Evolutionary conservation across 257 asterid genomes (phyloP).

Genomic region (Paulownia fortunei): DNA sequence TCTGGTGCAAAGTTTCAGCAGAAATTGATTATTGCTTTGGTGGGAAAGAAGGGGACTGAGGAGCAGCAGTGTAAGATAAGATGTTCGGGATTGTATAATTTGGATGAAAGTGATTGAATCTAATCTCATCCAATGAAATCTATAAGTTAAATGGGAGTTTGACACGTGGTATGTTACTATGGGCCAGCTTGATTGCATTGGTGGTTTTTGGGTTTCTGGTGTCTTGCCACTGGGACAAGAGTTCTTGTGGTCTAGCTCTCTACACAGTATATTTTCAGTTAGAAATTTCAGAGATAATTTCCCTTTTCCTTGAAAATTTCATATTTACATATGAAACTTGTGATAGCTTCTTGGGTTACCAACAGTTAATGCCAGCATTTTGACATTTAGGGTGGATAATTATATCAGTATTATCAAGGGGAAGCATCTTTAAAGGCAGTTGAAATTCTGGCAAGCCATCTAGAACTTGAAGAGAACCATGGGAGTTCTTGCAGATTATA

Average conservation of each 20-base stretch:
- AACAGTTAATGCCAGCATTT: no score
- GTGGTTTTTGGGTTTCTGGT: conserved; percentile 21
- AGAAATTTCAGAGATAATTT: background rate
- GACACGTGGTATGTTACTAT: conserved; percentile 64
- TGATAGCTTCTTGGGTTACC: background rate
- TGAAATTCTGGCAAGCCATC: no score
- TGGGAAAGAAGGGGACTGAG: background rate
- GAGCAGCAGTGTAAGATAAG: conserved; percentile 4
- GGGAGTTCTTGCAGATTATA: no score
- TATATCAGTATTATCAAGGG: no score
- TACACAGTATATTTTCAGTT: conserved; percentile 22
- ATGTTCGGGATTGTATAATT: conserved; percentile 15
- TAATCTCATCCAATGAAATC: conserved; percentile 88
- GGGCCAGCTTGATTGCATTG: conserved; percentile 49
- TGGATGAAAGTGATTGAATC: no score
- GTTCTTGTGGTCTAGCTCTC: conserved; percentile 40
- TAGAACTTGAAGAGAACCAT: no score
- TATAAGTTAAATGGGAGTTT: conserved; percentile 24
- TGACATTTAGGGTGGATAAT: no score
- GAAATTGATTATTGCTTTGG: background rate
- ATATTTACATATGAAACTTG: background rate
- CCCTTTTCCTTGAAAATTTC: background rate
- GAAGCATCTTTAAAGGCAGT: no score
- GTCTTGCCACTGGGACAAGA: background rate
- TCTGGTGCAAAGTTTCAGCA: background rate